These are phyloP conservation scores for Monilinia laxa DNA, from an alignment of 2,329 filamentous ascomycete species.

Conservation along the genomic window DNA sequence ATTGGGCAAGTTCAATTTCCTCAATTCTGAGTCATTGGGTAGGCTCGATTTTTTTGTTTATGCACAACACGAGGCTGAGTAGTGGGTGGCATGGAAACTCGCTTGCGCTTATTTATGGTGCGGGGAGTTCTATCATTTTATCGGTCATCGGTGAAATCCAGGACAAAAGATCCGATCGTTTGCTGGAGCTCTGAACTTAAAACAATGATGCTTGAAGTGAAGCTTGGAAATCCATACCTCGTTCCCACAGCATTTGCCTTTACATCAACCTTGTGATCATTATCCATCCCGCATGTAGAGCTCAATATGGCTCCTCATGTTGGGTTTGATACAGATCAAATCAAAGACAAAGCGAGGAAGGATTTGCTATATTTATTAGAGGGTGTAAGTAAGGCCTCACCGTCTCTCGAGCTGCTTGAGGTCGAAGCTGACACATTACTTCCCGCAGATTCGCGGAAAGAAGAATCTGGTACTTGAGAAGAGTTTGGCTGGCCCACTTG, in stretches of 20 bases:
- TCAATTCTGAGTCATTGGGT: conserved; percentile 38
- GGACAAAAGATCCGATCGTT: conserved; percentile 8
- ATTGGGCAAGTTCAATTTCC: conserved; percentile 18
- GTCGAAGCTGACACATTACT: conserved; percentile 40
- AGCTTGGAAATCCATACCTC: conserved; percentile 18
- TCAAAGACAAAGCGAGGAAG: conserved; percentile 79
- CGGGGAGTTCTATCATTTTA: background rate
- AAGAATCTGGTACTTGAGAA: conserved; percentile 96
- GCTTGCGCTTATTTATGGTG: conserved; percentile 19
- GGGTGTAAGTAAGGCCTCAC: conserved; percentile 68
- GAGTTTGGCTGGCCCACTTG: conserved; percentile 83
- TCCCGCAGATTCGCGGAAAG: conserved; percentile 84
- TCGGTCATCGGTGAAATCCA: conserved; percentile 14
- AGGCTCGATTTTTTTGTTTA: conserved; percentile 23
- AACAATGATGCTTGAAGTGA: conserved; percentile 27
- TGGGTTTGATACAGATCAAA: conserved; percentile 72
- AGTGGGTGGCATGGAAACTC: background rate
- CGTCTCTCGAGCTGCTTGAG: conserved; percentile 26
- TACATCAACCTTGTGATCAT: conserved; percentile 15
- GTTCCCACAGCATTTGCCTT: background rate
- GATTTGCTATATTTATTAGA: conserved; percentile 90
- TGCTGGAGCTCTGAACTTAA: conserved; percentile 7
- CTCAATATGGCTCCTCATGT: conserved; percentile 66
- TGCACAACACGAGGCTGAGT: conserved; percentile 25
- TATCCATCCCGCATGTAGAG: conserved; percentile 48